A percentile compares a stretch with the other conserved stretches of the same genome.
Evolutionary conservation across 225 moss, liverwort and hornwort species (phyloP).

Genomic region (Rhytidiadelphus loreus): DNA sequence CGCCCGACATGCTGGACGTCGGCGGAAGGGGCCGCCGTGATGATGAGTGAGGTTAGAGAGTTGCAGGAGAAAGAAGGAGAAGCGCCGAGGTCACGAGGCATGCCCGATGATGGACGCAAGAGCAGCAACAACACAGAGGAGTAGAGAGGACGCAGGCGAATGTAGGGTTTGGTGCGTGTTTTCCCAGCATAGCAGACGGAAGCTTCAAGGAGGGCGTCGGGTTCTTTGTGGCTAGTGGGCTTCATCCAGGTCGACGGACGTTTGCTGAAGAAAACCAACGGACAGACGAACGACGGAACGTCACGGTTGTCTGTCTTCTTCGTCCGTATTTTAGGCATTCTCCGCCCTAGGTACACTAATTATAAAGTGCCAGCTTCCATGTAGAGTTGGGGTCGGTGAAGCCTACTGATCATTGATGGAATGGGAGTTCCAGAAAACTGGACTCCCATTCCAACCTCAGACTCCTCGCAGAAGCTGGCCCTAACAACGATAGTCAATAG

Average conservation of each 20-base stretch:
- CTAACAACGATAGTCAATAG: background rate
- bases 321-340: background rate
- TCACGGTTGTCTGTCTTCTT: background rate
- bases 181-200: too few relatives aligned
- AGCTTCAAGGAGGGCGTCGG: background rate
- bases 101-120: background rate
- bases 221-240: background rate
- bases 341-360: background rate
- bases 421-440: too few relatives aligned
- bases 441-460: too few relatives aligned
- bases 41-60: background rate
- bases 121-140: background rate
- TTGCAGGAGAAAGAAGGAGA: background rate
- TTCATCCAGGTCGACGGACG: background rate
- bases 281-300: background rate
- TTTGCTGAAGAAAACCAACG: background rate
- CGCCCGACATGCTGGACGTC: conserved; percentile 66
- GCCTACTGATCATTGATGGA: too few relatives aligned
- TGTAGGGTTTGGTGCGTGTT: conserved; percentile 16
- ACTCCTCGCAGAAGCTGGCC: accelerated
- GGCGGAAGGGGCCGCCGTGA: background rate
- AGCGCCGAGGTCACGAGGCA: background rate
- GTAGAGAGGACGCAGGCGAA: background rate
- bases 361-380: too few relatives aligned
- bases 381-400: too few relatives aligned